phyloP scores from a whole-genome alignment of 2,329 filamentous ascomycete species.

The Hysterium pulicare region DNA sequence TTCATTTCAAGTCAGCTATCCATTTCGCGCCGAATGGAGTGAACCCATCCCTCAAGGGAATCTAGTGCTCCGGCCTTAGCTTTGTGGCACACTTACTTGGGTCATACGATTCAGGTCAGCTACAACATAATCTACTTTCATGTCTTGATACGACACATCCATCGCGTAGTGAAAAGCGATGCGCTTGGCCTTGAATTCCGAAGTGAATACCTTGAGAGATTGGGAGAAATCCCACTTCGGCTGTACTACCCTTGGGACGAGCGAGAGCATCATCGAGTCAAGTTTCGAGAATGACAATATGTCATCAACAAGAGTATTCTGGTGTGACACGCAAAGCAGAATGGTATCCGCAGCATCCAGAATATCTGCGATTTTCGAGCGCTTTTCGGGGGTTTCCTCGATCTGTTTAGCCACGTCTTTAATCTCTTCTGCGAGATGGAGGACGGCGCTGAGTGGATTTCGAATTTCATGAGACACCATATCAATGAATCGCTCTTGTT shows the following conservation, averaged over 20 bases:
- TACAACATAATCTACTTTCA: slow-evolving; percentile 37
- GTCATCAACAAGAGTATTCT: slow-evolving; percentile 47
- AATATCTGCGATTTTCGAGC: slow-evolving; percentile 25
- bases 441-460: slow-evolving; percentile 37
- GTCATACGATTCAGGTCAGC: slow-evolving; percentile 37
- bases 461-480: slow-evolving; percentile 41
- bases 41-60: too few relatives aligned
- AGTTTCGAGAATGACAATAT: slow-evolving; percentile 48
- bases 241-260: slow-evolving; percentile 30
- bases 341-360: slow-evolving; percentile 39
- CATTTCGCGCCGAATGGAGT: too few relatives aligned
- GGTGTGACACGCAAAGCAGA: slow-evolving; percentile 42
- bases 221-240: slow-evolving; percentile 38
- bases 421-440: slow-evolving; percentile 45
- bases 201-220: slow-evolving; percentile 39
- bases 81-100: too few relatives aligned
- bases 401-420: slow-evolving; percentile 31
- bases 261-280: slow-evolving; percentile 44
- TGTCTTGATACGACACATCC: slow-evolving; percentile 39
- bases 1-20: too few relatives aligned
- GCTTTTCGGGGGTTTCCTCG: slow-evolving; percentile 10
- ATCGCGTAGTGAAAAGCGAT: slow-evolving; percentile 39
- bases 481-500: slow-evolving; percentile 47
- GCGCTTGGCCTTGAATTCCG: slow-evolving; percentile 36
- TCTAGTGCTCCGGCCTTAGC: too few relatives aligned